Percentiles rank a stretch among this genome's conserved stretches.
These are phyloP conservation scores for Penicillium bovifimosum DNA, from an alignment of 495 filamentous ascomycete species.

Conservation along the genomic window DNA sequence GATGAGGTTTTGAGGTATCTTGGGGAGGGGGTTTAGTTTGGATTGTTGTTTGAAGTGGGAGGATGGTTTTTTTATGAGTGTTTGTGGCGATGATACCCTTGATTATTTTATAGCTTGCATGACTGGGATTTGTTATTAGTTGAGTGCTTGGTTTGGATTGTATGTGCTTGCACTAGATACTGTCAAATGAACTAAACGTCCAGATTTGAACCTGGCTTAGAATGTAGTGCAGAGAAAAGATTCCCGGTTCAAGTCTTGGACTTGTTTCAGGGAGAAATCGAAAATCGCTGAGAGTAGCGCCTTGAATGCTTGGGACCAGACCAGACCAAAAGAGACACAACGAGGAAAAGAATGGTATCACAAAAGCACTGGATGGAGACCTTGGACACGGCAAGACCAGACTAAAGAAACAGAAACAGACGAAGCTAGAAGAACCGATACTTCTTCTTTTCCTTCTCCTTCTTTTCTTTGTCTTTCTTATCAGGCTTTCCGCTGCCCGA, in stretches of 20 bases:
- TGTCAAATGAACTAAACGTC: neutral
- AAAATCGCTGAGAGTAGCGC: constrained; percentile 12
- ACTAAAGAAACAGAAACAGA: neutral
- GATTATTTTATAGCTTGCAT: too few relatives aligned
- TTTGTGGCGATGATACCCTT: neutral
- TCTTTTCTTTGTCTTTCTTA: constrained; percentile 43
- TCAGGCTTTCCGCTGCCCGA: constrained; percentile 24
- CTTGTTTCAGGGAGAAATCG: neutral
- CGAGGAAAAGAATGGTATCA: constrained; percentile 35
- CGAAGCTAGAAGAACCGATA: constrained; percentile 62
- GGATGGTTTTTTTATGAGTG: neutral
- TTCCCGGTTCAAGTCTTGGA: neutral
- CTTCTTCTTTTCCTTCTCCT: constrained; percentile 59
- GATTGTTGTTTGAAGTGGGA: neutral
- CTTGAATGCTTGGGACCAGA: constrained; percentile 16
- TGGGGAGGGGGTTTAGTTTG: constrained; percentile 32
- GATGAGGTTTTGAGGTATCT: constrained; percentile 71
- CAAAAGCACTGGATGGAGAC: constrained; percentile 27
- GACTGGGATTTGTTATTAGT: neutral
- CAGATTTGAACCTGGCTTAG: neutral
- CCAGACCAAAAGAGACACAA: constrained; percentile 7
- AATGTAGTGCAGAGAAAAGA: neutral
- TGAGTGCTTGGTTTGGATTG: neutral
- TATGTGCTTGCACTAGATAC: neutral
- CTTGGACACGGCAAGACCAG: constrained; percentile 4